These are phyloP conservation scores for Annona cherimola DNA, from an alignment of 164 flowering plant genomes.

Conservation along the genomic window DNA sequence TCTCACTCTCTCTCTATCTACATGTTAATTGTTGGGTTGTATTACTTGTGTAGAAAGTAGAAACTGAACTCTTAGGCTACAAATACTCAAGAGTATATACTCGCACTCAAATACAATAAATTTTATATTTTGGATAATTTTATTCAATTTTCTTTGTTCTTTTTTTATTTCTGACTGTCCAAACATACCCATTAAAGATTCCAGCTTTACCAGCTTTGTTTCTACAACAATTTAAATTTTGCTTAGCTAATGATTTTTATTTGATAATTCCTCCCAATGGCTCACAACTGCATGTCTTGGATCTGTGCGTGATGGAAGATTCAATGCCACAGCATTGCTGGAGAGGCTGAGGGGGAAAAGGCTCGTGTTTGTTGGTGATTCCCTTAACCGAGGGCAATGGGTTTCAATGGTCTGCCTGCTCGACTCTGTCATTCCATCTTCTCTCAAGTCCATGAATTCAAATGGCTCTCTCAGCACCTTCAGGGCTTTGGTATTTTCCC, in stretches of 20 bases:
- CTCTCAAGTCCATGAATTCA: slow-evolving; percentile 38
- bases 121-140: no score
- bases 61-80: no score
- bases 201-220: no score
- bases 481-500: slow-evolving; percentile 45
- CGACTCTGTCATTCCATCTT: slow-evolving; percentile 35
- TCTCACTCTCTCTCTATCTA: background rate
- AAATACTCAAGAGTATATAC: no score
- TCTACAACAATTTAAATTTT: no score
- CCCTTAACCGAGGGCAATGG: slow-evolving; percentile 80
- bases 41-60: background rate
- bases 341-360: slow-evolving; percentile 76
- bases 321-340: slow-evolving; percentile 73
- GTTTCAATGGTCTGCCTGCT: slow-evolving; percentile 82
- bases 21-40: no score
- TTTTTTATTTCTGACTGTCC: no score
- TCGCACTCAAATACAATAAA: no score
- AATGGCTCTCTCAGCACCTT: slow-evolving; percentile 61
- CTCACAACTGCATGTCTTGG: background rate
- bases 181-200: no score
- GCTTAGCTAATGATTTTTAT: no score
- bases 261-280: no score
- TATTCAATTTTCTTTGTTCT: no score
- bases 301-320: slow-evolving; percentile 29
- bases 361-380: slow-evolving; percentile 83